Evolutionary conservation across 345 rosid genomes (phyloP).

Genomic region (Linum trigynum): DNA sequence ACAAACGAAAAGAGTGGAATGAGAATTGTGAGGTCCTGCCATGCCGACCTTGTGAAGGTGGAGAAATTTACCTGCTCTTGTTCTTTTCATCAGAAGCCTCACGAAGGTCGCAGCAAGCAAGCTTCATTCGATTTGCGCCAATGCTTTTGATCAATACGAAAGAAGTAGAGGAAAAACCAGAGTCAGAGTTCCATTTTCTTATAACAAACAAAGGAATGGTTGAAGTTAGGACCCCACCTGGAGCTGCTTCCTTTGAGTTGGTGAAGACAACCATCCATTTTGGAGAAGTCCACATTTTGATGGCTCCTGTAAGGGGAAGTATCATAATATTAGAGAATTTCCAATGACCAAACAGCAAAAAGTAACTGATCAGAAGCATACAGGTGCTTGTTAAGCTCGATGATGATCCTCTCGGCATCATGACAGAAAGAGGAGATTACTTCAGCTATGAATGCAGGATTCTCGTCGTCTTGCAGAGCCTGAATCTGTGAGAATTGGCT

Average conservation of each 20-base stretch:
- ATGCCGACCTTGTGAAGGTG: background rate
- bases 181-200: background rate
- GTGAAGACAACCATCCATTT: conserved; percentile 23
- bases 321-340: background rate
- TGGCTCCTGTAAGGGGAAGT: conserved; percentile 9
- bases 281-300: conserved; percentile 11
- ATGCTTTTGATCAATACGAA: conserved; percentile 14
- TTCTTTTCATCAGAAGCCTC: conserved; percentile 20
- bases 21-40: background rate
- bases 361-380: conserved; percentile 3
- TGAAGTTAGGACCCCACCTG: conserved; percentile 9
- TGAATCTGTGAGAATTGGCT: conserved; percentile 24
- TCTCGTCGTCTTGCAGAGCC: conserved; percentile 21
- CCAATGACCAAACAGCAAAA: background rate
- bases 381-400: conserved; percentile 20
- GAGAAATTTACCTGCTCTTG: conserved; percentile 17
- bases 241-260: conserved; percentile 22
- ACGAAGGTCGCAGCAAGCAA: conserved; percentile 25
- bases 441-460: conserved; percentile 29
- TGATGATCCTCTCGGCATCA: conserved; percentile 28
- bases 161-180: background rate
- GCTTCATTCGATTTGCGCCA: conserved; percentile 27
- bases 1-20: background rate
- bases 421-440: conserved; percentile 27
- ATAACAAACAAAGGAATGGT: background rate